Evolutionary conservation across 108 stramenopile species (phyloP), one percentile per base, ranked within the genome.

Genomic region (Cylindrotheca closterium): DNA sequence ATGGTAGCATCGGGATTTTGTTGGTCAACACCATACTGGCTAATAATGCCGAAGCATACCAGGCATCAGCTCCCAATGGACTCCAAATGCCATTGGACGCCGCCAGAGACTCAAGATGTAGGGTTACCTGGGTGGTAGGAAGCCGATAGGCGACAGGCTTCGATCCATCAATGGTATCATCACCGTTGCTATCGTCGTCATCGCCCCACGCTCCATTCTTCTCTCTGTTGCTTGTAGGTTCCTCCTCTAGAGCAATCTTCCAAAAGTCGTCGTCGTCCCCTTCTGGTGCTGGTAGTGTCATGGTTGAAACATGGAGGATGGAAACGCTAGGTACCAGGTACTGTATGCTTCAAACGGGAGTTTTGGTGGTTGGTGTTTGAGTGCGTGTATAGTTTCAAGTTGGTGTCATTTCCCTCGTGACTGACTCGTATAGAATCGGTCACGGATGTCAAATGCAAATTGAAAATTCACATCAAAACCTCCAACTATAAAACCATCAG

Each of bases 31-130:
- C 26, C 34, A 73, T 25, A 45, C 63, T 30, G 0, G 68, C 32
- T 31, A 82, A 33, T 28, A 82, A 62, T 0, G 81, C 75, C 17
- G 75, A 77, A 4, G 72, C 67, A 64, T 82, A 74, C 81, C 81
- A 82, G 4, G 70, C 76, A 47, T 82, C 55, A 22, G 68, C 60
- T n/a, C 81, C 81, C 30, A 77, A 47, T 29, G 81, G 81, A 69
- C 70, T 67, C 76, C 76, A 82, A 10, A 77, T 31, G 7, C 81
- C 81, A 47, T 70, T 59, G 10, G 55, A 31, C n/a, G 56, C 30
- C n/a, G 78, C 58, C 23, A 79, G 51, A 18, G 49, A 51, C 0
- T 51, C 50, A 34, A 79, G 55, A 29, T 58, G 45, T 50, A 79
- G 59, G 26, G 56, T 60, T 17, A 55, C 23, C 15, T 49, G 29